Base-by-base conservation (phyloP, 306 rosid species). In the Vigna angularis region DNA sequence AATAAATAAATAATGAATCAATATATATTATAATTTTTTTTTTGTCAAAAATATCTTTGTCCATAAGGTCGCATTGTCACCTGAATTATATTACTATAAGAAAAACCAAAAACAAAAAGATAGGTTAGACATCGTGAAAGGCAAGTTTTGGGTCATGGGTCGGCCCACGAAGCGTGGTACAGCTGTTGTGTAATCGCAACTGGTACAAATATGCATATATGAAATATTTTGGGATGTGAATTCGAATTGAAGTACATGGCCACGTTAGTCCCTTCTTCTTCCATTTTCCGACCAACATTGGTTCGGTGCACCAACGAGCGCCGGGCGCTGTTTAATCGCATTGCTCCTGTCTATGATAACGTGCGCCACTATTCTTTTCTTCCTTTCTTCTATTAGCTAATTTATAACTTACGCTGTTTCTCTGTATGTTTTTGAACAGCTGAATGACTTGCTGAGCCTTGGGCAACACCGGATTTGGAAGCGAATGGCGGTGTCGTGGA, bases 381-480 rank as follows among this genome's bases (percentile, higher is more conserved):
- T 57, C 18, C 4, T 22, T 9, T 16, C 28, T 34, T 6, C 20
- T 28, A 0, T 18, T 28, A 1, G 8, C 3, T 6, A 34, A 42
- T 17, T 74, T 10, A 11, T 49, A 59, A 11, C 59, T 4, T 63
- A 69, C 9, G 15, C 53, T 2, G 13, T 69, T 30, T 24, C 12
- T 11, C 48, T 63, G 26, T 13, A n/a, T 44, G 62, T 52, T 5
- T 9, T 10, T 10, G 28, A 40, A 24, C 68, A 93, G 97, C 78
- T 93, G 73, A 90, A 91, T 73, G 99, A 91, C 80, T 78, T 96
- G 59, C 66, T 93, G 62, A 96, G 94, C 80, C 74, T 96, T 82
- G 97, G 98, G 52, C 97, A 96, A 84, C 97, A 96, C 75, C 93
- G 96, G 4, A 79, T 90, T 53, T 91, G 97, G 98, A 96, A 96